phyloP scores from a whole-genome alignment of 495 filamentous ascomycete genomes.

The Delitschia confertaspora region DNA sequence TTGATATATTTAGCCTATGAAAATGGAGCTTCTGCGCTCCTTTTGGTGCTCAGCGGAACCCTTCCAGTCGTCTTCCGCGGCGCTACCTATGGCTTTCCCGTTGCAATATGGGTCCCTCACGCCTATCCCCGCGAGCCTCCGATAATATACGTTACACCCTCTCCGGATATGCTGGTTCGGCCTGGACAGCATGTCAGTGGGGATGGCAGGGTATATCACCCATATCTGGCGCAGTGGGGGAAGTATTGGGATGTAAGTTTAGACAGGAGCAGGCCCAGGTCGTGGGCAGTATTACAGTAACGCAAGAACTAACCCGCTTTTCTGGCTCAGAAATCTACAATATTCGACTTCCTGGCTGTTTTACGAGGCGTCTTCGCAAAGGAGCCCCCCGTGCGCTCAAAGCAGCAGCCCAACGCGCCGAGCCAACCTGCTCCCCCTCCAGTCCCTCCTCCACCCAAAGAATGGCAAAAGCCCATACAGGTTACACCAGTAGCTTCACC shows the following conservation, averaged over 20 bases:
- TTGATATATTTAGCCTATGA: slow-evolving; percentile 61
- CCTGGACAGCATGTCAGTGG: slow-evolving; percentile 90
- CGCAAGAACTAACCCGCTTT: background rate
- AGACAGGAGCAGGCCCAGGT: background rate
- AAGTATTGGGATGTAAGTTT: slow-evolving; percentile 84
- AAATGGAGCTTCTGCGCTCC: slow-evolving; percentile 75
- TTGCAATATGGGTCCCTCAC: slow-evolving; percentile 93
- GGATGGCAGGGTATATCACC: slow-evolving; percentile 93
- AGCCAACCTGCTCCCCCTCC: slow-evolving; percentile 45
- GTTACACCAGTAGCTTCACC: slow-evolving; percentile 34
- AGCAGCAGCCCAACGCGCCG: slow-evolving; percentile 42
- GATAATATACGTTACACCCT: slow-evolving; percentile 78
- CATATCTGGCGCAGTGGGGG: slow-evolving; percentile 82
- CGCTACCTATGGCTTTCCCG: slow-evolving; percentile 79
- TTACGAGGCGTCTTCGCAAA: slow-evolving; percentile 84
- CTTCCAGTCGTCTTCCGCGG: slow-evolving; percentile 83
- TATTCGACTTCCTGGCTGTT: slow-evolving; percentile 72
- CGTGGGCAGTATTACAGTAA: too few relatives aligned
- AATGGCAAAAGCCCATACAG: slow-evolving; percentile 39
- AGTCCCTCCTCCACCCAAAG: slow-evolving; percentile 60
- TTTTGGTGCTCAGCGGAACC: slow-evolving; percentile 78
- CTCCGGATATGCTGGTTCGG: slow-evolving; percentile 78
- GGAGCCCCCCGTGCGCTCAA: slow-evolving; percentile 81
- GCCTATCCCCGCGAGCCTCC: slow-evolving; percentile 80
- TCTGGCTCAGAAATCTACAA: slow-evolving; percentile 64